phyloP scores from a whole-genome alignment of 495 filamentous ascomycete species.

The Lasiosphaeris hirsuta region DNA sequence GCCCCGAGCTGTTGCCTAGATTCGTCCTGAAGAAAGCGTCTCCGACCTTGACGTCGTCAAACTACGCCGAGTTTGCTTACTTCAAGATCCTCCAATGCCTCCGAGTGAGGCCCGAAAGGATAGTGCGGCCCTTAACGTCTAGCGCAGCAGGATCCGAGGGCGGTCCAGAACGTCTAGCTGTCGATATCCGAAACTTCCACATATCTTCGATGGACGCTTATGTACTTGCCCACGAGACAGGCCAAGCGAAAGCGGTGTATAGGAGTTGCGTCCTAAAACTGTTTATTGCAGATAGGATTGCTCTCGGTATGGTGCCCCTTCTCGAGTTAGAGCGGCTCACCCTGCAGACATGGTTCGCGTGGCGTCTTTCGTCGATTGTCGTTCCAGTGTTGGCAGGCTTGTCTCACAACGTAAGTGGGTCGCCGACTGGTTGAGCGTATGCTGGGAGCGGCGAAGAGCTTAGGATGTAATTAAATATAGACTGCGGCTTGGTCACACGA shows the following conservation, averaged over 20 bases:
- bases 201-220: conserved; percentile 44
- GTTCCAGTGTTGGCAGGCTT: not conserved
- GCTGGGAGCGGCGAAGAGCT: too few relatives aligned
- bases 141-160: conserved; percentile 6
- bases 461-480: too few relatives aligned
- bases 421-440: not conserved
- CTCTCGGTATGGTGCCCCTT: conserved; percentile 27
- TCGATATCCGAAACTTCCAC: conserved; percentile 36
- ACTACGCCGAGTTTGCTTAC: conserved; percentile 28
- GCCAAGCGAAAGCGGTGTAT: conserved; percentile 22
- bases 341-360: conserved; percentile 27
- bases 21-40: conserved; percentile 35
- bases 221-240: conserved; percentile 31
- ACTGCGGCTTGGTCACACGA: too few relatives aligned
- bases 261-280: conserved; percentile 30
- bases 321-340: conserved; percentile 25
- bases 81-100: conserved; percentile 38
- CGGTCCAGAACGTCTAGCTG: not conserved
- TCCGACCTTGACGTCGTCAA: conserved; percentile 23
- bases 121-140: conserved; percentile 33
- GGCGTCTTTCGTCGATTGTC: conserved; percentile 15
- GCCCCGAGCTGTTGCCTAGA: conserved; percentile 41
- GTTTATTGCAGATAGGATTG: conserved; percentile 36
- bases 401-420: not conserved
- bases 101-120: conserved; percentile 33